Conservation (phyloP, 148 eudicot genomes). For the Drosera capensis region DNA sequence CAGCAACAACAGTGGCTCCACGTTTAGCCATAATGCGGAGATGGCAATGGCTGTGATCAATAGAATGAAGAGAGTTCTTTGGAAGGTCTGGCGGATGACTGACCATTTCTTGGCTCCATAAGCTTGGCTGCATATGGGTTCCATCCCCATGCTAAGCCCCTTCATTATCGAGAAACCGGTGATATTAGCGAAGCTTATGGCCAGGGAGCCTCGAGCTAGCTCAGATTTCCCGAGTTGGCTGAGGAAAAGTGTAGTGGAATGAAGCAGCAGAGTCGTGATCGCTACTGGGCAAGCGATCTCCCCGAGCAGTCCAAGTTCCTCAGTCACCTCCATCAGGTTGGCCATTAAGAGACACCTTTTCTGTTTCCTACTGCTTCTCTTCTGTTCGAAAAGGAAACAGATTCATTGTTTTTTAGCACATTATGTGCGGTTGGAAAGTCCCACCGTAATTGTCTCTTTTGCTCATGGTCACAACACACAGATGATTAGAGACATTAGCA, state of each 20-base stretch:
- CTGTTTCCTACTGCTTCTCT: neutral
- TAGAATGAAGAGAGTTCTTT: conserved; percentile 51
- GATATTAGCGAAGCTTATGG: conserved; percentile 71
- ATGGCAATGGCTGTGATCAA: conserved; percentile 37
- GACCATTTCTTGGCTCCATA: conserved; percentile 63
- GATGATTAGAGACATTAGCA: no score
- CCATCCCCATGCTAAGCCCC: conserved; percentile 87
- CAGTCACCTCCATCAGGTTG: conserved; percentile 29
- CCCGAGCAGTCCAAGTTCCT: conserved; percentile 42
- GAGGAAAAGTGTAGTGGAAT: conserved; percentile 64
- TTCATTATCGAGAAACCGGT: conserved; percentile 80
- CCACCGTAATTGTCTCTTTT: no score
- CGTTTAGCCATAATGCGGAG: conserved; percentile 60
- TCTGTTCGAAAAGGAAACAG: neutral
- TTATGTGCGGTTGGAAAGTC: no score
- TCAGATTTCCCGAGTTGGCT: conserved; percentile 57
- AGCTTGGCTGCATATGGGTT: conserved; percentile 86
- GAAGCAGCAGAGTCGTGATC: conserved; percentile 37
- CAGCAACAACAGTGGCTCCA: conserved; percentile 35
- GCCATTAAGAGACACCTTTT: neutral
- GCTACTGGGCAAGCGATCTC: conserved; percentile 46
- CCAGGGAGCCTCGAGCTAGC: conserved; percentile 83
- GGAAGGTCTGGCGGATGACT: conserved; percentile 49
- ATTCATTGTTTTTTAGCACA: neutral
- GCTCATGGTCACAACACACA: no score